These are phyloP conservation scores for Didymella exigua DNA, from an alignment of 2,329 filamentous ascomycete species.

Conservation along the genomic window DNA sequence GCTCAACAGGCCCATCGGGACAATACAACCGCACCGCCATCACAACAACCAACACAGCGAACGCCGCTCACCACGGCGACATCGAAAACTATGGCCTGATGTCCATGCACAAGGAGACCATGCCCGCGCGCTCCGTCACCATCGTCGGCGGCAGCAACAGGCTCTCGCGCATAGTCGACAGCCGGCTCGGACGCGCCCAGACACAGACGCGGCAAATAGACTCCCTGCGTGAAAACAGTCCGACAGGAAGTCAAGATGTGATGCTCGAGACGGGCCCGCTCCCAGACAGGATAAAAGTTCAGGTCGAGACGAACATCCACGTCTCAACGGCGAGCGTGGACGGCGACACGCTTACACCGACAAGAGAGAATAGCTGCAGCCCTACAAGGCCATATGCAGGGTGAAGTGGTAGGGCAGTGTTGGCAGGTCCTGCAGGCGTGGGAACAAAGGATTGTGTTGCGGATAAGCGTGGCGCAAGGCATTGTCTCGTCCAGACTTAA, in stretches of 20 bases:
- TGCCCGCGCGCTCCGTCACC: constrained; percentile 39
- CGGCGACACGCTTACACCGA: constrained; percentile 4
- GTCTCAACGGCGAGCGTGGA: constrained; percentile 5
- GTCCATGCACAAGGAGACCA: constrained; percentile 39
- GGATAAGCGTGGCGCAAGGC: background rate
- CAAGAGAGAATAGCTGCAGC: background rate
- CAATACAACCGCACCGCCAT: constrained; percentile 32
- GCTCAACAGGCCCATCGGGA: constrained; percentile 30
- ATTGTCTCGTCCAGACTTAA: background rate
- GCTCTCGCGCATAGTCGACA: constrained; percentile 38
- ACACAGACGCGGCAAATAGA: constrained; percentile 21
- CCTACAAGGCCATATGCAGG: background rate
- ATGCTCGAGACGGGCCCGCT: constrained; percentile 37
- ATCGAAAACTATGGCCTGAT: constrained; percentile 33
- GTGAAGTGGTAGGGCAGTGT: background rate
- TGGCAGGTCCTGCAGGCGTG: background rate
- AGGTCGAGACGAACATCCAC: constrained; percentile 33
- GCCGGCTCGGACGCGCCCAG: constrained; percentile 27
- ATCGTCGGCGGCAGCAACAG: constrained; percentile 43
- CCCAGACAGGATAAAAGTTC: constrained; percentile 40
- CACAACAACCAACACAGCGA: constrained; percentile 27
- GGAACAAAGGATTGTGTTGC: background rate
- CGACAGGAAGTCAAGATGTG: constrained; percentile 42
- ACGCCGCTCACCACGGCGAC: constrained; percentile 35
- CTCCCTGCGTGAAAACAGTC: constrained; percentile 29